Evolutionary conservation across 345 rosid genomes (phyloP).

Genomic region (Melaleuca alternifolia): DNA sequence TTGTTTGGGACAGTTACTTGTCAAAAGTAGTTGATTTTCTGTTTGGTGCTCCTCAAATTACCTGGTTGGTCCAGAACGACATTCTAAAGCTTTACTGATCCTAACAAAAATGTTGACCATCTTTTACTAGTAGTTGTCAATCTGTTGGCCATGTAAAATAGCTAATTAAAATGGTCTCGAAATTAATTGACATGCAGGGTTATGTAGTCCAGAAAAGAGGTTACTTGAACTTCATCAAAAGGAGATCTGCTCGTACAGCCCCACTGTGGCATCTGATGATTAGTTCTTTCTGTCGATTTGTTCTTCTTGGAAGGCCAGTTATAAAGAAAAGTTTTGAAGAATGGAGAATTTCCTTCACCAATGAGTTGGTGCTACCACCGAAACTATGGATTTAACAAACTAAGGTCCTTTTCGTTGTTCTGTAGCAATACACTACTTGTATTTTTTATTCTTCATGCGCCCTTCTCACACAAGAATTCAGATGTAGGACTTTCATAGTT

Average conservation of each 20-base stretch:
- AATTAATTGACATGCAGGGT: slow-evolving; percentile 32
- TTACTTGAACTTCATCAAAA: slow-evolving; percentile 64
- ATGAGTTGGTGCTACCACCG: not conserved
- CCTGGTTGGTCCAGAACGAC: not conserved
- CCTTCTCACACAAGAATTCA: not conserved
- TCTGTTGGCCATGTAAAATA: not conserved
- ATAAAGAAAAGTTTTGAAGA: not conserved
- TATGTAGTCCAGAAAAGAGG: slow-evolving; percentile 64
- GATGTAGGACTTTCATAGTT: not conserved
- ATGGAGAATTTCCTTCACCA: not conserved
- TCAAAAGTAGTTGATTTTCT: not conserved
- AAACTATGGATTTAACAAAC: not conserved
- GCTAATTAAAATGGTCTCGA: not conserved
- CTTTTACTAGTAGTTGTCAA: not conserved
- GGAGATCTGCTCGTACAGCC: slow-evolving; percentile 65
- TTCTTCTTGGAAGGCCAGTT: not conserved
- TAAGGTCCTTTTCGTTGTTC: not conserved
- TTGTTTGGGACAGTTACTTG: not conserved
- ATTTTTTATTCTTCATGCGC: not conserved
- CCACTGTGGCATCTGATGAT: slow-evolving; percentile 55
- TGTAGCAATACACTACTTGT: not conserved
- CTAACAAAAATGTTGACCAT: not conserved
- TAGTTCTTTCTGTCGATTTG: not conserved
- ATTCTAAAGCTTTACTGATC: not conserved
- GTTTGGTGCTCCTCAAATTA: not conserved